phyloP scores from a whole-genome alignment of 2,329 filamentous ascomycete species.

The Ophiostoma sp. region DNA sequence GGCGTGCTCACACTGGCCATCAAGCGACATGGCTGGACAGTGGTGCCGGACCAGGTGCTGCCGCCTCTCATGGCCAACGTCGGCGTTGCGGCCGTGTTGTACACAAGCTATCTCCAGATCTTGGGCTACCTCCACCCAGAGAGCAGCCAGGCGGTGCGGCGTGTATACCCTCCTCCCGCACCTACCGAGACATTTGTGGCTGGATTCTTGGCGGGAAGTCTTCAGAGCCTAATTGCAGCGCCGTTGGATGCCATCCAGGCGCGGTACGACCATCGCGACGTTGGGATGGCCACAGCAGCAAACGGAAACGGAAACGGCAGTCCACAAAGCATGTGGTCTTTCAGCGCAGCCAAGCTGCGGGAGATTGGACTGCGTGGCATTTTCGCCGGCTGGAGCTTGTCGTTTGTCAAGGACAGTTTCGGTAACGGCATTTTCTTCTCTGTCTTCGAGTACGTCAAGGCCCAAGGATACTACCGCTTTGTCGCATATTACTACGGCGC shows the following conservation, averaged over 20 bases:
- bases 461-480: conserved; percentile 66
- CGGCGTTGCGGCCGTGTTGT: conserved; percentile 66
- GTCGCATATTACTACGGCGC: conserved; percentile 65
- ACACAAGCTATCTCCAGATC: conserved; percentile 69
- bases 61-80: conserved; percentile 71
- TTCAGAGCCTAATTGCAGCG: conserved; percentile 68
- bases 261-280: conserved; percentile 57
- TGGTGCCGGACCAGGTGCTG: conserved; percentile 70
- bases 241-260: conserved; percentile 72
- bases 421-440: conserved; percentile 69
- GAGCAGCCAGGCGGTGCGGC: conserved; percentile 50
- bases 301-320: conserved; percentile 15
- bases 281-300: conserved; percentile 33
- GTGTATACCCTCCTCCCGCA: conserved; percentile 65
- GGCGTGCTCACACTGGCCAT: conserved; percentile 64
- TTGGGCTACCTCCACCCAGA: conserved; percentile 62
- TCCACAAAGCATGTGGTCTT: conserved; percentile 66
- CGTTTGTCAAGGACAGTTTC: conserved; percentile 62
- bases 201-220: conserved; percentile 61
- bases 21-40: conserved; percentile 63
- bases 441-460: conserved; percentile 71
- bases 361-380: conserved; percentile 68
- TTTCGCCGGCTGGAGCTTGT: conserved; percentile 67
- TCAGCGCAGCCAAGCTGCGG: conserved; percentile 60
- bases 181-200: conserved; percentile 61